A percentile compares a stretch with the other conserved stretches of the same genome.
These are phyloP conservation scores for Apiotrichum siamense DNA, from an alignment of 1,284 basidiomycete genomes.

Conservation along the genomic window DNA sequence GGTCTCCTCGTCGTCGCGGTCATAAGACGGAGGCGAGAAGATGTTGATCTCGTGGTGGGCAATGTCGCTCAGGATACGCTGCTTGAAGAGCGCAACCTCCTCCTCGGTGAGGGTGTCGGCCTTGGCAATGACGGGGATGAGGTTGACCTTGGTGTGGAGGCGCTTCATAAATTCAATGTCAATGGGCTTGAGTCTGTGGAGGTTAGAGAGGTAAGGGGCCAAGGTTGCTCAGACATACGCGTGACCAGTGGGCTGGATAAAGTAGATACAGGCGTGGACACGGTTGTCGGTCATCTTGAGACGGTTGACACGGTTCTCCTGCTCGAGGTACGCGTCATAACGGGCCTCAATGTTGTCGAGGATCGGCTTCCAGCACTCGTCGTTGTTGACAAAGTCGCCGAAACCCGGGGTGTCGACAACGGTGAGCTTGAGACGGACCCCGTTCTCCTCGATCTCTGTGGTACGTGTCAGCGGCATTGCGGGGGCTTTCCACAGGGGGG, in stretches of 20 bases:
- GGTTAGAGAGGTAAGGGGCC: neutral
- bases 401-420: constrained; percentile 96
- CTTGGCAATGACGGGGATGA: constrained; percentile 95
- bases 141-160: constrained; percentile 91
- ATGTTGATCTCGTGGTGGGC: constrained; percentile 89
- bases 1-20: constrained; percentile 95
- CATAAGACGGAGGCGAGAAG: constrained; percentile 90
- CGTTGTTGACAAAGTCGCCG: constrained; percentile 96
- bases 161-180: constrained; percentile 97
- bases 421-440: constrained; percentile 87
- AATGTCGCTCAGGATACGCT: constrained; percentile 83
- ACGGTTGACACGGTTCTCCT: constrained; percentile 92
- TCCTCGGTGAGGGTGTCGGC: constrained; percentile 94
- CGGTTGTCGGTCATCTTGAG: constrained; percentile 49
- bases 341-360: constrained; percentile 94
- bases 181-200: constrained; percentile 76
- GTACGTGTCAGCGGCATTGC: constrained; percentile 8
- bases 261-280: constrained; percentile 76
- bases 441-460: constrained; percentile 94
- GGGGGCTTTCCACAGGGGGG: no score
- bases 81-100: constrained; percentile 85
- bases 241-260: constrained; percentile 95
- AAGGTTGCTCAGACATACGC: constrained; percentile 59
- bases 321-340: constrained; percentile 92
- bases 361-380: constrained; percentile 96